phyloP scores from a whole-genome alignment of 2,329 filamentous ascomycete species.

The Phialophora chinensis region DNA sequence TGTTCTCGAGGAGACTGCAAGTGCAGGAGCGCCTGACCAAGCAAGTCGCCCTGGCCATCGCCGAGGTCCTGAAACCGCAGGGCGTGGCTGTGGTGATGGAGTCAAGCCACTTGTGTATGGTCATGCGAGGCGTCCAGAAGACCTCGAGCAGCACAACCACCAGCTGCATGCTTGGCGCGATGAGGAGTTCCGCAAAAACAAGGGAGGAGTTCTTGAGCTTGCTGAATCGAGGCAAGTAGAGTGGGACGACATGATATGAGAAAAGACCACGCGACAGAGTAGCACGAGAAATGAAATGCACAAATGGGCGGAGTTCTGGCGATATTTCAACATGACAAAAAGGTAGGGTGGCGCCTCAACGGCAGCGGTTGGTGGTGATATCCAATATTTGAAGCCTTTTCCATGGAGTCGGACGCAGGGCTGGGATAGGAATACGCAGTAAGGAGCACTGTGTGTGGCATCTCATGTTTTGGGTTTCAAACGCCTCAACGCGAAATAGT shows the following conservation, averaged over 20 bases:
- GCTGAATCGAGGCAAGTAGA: constrained; percentile 56
- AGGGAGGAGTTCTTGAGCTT: constrained; percentile 94
- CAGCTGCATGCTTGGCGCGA: constrained; percentile 95
- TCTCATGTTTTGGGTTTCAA: neutral
- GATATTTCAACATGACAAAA: constrained; percentile 1
- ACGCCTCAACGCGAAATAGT: neutral
- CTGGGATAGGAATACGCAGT: neutral
- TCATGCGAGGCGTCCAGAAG: constrained; percentile 98
- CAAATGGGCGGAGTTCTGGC: neutral
- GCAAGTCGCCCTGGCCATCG: constrained; percentile 91
- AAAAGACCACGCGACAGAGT: neutral
- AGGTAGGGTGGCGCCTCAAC: neutral
- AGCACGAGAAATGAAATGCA: neutral
- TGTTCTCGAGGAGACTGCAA: constrained; percentile 92
- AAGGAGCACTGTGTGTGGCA: neutral
- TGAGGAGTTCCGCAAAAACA: constrained; percentile 90
- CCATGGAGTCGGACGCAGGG: neutral
- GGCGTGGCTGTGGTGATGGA: constrained; percentile 98
- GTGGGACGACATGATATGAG: neutral
- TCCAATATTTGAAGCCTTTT: neutral
- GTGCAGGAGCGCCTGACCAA: constrained; percentile 96
- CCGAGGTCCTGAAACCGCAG: constrained; percentile 89
- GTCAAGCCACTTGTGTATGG: constrained; percentile 95
- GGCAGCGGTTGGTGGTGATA: neutral
- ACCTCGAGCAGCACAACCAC: constrained; percentile 85